Base-by-base conservation (phyloP, 495 filamentous ascomycete genomes). In the Neurospora sp. region DNA sequence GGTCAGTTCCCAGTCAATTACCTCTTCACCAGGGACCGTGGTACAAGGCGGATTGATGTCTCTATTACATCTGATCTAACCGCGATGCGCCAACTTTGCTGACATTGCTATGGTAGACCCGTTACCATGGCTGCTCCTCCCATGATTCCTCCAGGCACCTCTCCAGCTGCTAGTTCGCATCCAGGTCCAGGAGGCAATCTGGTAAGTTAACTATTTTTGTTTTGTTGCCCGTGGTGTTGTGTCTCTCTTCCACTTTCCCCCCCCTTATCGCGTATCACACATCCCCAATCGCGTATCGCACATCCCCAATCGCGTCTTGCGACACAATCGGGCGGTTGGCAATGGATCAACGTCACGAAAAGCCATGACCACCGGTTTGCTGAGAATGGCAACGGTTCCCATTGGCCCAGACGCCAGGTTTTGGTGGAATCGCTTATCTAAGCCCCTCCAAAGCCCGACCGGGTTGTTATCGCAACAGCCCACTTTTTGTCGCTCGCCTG, bases 151-250 rank as follows among this genome's bases (percentile, higher is more conserved):
- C 82, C 88, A 70, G 88, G 88, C 45, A 88, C 90, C 10, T 90
- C 90, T 35, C 90, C 53, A 65, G 53, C 90, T 9, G 90, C 91
- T 39, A 89, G 89, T 14, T 90, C 90, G 0, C 87, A 86, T 68
- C 90, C 88, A 74, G 89, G 89, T 68, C 87, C 88, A 75, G 88
- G 87, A 39, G 90, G 88, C 73, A 88, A 86, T 73, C 85, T 90
- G 74, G 92, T 93, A 84, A 87, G 91, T 86, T 61, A 72, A 70
- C 70, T 68, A 70, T 40, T 75, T 75, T 74, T 71, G 68, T 73
- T 75, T 73, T 70, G 47, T 45, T 59, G 37, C 31, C 31, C 31
- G n/a, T 22, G 61, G 20, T 22, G 20, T 18, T 70, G 42, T 16
- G 39, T 31, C 16, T n/a, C 22, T n/a, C n/a, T n/a, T n/a, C n/a